These are phyloP conservation scores for Colletotrichum sublineola DNA, from an alignment of 2,329 filamentous ascomycete genomes.

Conservation along the genomic window DNA sequence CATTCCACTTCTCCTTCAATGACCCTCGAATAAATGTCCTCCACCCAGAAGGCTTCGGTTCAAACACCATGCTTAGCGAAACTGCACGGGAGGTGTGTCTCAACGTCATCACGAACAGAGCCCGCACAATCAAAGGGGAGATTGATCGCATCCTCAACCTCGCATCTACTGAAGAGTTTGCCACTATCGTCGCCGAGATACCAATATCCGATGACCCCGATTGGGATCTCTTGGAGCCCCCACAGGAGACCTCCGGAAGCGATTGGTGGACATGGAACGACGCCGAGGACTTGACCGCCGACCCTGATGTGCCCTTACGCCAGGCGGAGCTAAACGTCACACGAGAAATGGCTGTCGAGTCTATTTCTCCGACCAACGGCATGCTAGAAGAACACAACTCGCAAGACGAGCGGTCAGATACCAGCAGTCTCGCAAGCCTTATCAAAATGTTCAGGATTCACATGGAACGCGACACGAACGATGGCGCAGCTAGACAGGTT, in stretches of 20 bases:
- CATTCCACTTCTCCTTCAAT: background rate
- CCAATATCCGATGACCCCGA: background rate
- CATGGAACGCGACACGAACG: too few species aligned
- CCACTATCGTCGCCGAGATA: background rate
- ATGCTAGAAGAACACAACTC: background rate
- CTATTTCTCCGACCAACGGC: background rate
- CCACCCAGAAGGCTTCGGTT: background rate
- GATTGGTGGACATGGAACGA: background rate
- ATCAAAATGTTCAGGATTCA: background rate
- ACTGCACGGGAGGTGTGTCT: background rate
- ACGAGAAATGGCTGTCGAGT: background rate
- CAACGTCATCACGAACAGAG: too few species aligned
- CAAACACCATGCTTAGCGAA: background rate
- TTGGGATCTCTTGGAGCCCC: constrained; percentile 7
- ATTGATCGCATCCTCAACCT: constrained; percentile 43
- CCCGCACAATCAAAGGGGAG: too few species aligned
- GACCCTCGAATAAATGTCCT: too few species aligned
- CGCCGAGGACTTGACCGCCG: background rate
- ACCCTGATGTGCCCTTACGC: background rate
- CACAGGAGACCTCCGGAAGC: too few species aligned
- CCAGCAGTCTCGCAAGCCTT: background rate
- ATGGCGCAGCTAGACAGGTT: too few species aligned
- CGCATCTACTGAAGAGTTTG: constrained; percentile 47
- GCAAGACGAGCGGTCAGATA: background rate
- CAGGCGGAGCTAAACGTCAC: background rate